Base-by-base conservation (phyloP, 2,329 filamentous ascomycete genomes). In the Blumeriella jaapii region DNA sequence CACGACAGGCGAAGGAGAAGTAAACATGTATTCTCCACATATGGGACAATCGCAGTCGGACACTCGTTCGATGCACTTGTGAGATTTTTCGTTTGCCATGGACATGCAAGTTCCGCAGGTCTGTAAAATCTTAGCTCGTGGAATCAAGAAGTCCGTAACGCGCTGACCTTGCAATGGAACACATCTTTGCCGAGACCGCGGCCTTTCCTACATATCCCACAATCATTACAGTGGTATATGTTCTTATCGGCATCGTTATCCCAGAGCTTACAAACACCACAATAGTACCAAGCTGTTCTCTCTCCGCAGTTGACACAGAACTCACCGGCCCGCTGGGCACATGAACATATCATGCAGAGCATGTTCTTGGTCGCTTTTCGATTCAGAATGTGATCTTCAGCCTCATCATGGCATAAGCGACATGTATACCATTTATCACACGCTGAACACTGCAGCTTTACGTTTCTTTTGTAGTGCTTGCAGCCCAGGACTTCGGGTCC, bases 1-100 rank as follows among this genome's bases (percentile, higher is more conserved):
- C 14, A 94, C 85, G 6, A 96, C 86, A 0, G 82, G 78, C 36
- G 78, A 76, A 2, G 83, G 81, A 6, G 89, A 94, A 2, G 82
- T 93, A 58, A 96, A 96, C 67, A 98, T 82, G 56, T 94, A 94
- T 41, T 95, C 87, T 45, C 87, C 82, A 58, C 91, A 98, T 38
- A 98, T 94, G 4, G 91, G 91, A 57, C 91, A 98, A 55, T 96
- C 82, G 54, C 86, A 93, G 55, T 98, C 87, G 19, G 85, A 94
- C 6, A 86, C 87, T 31, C 85, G 74, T 59, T 96, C 91, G 47
- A 96, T 89, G 54, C 91, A 98, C 48, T 84, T 86, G 63, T 98
- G 91, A 5, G 81, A 82, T 26, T 71, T 75, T 52, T 84, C 78
- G 39, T 86, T 84, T 2, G 80, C 77, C 47, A 95, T 94, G 6